Evolutionary conservation across 208 protist genomes (phyloP), one percentile per base, ranked within the genome.

Genomic region (Blechomonas ayalai): DNA sequence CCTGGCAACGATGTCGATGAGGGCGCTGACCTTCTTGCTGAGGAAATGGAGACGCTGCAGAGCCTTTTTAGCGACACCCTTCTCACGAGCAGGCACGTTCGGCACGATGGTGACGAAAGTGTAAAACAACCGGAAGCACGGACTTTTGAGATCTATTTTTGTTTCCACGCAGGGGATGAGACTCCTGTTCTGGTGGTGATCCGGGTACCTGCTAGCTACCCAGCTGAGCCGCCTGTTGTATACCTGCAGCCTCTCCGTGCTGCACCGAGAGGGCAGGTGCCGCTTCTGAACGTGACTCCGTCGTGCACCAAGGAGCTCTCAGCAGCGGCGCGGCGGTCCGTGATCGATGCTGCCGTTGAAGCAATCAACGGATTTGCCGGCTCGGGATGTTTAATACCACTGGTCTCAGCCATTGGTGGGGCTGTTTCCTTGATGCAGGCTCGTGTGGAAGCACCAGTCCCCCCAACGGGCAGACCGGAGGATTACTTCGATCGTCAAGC

Each of bases 141-240:
- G n/a, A n/a, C n/a, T n/a, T 33, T 46, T 31, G 71, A 94, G 47
- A 18, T 91, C 1, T 75, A 76, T 59, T 85, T 94, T 26, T 52
- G 45, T 36, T 87, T 90, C 48, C 52, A 26, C 18, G 79, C 79
- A 9, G 52, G 51, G 10, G 57, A 79, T 20, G 59, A 75, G 8
- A 63, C 66, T 40, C 49, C 42, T 44, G 48, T 90, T 13, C 60
- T 87, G 1, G 58, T 80, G 8, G 64, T 61, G 20, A 47, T 94
- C 38, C 73, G 76, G 22, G 61, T 94, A 15, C 76, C 82, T 0
- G 68, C 79, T 50, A 66, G 76, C 40, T 94, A 94, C 53, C 86
- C 86, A 23, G 46, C 36, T 10, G 76, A 94, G 52, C 71, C 82
- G 13, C 86, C 86, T 5, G 41, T 61, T 15, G 29, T 94, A 9